Conservation (phyloP, 257 asterid genomes). For the Orobanche coerulescens region DNA sequence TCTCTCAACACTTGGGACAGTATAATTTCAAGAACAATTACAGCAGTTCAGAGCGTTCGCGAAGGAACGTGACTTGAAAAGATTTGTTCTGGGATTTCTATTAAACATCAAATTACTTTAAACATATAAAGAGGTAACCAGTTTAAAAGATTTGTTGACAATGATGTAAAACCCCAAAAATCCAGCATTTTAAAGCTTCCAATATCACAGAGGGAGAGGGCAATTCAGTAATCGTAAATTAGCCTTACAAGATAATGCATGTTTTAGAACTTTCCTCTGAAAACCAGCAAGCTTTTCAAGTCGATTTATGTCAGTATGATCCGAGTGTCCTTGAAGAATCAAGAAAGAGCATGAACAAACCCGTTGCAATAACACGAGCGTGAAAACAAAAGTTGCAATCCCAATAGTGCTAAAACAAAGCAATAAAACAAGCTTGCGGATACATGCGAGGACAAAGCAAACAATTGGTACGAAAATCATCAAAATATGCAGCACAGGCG, state of each 20-base stretch:
- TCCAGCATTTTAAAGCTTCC: background rate
- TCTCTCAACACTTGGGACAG: slow-evolving; percentile 82
- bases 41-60: too few relatives aligned
- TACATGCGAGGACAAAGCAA: background rate
- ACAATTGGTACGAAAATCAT: background rate
- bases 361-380: too few relatives aligned
- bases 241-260: slow-evolving; percentile 71
- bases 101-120: too few relatives aligned
- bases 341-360: too few relatives aligned
- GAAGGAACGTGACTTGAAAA: too few relatives aligned
- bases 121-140: background rate
- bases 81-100: too few relatives aligned
- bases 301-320: slow-evolving; percentile 31
- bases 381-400: too few relatives aligned
- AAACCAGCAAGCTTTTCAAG: slow-evolving; percentile 71
- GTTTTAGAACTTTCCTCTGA: slow-evolving; percentile 68
- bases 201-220: background rate
- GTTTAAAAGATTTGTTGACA: background rate
- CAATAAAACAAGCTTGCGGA: too few relatives aligned
- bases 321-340: slow-evolving; percentile 26
- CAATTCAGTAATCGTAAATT: slow-evolving; percentile 3
- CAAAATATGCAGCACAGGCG: too few relatives aligned
- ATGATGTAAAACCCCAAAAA: too few relatives aligned
- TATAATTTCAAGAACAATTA: background rate
- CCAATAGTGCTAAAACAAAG: too few relatives aligned